phyloP scores from a whole-genome alignment of 2,329 filamentous ascomycete species.

The Pseudogymnoascus sp. region DNA sequence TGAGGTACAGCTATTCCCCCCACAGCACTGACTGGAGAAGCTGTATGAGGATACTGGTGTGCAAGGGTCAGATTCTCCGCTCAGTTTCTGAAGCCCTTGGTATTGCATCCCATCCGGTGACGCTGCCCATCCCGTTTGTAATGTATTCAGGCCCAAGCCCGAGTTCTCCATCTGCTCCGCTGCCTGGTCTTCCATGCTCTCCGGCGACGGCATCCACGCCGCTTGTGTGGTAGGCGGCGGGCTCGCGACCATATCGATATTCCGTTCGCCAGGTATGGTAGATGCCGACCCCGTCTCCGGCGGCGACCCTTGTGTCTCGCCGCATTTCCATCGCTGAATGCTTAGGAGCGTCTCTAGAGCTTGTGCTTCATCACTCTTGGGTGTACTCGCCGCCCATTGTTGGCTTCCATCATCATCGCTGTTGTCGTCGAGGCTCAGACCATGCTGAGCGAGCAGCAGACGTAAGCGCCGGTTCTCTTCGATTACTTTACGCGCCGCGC shows the following conservation, averaged over 20 bases:
- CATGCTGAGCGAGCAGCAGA: slow-evolving; percentile 48
- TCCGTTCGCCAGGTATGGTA: not conserved
- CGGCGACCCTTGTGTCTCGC: not conserved
- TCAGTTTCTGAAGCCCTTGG: not conserved
- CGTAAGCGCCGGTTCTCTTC: slow-evolving; percentile 62
- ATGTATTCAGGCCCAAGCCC: not conserved
- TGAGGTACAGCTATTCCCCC: not conserved
- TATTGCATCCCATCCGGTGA: not conserved
- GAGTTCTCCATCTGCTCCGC: not conserved
- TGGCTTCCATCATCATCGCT: not conserved
- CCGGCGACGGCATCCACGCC: not conserved
- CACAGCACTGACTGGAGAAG: not conserved
- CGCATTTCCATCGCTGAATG: slow-evolving; percentile 19
- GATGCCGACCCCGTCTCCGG: not conserved
- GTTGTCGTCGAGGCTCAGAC: slow-evolving; percentile 23
- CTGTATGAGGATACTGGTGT: not conserved
- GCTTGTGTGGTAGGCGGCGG: not conserved
- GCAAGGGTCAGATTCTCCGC: not conserved
- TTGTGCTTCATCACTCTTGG: slow-evolving; percentile 19
- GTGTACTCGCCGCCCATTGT: not conserved
- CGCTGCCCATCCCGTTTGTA: not conserved
- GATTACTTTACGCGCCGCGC: slow-evolving; percentile 58
- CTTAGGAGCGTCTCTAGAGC: slow-evolving; percentile 24
- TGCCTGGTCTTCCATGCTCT: not conserved
- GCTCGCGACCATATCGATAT: not conserved